Evolutionary conservation across 2,329 filamentous ascomycete species (phyloP), one percentile per base, ranked within the genome.

Genomic region (Laburnicola sp.): DNA sequence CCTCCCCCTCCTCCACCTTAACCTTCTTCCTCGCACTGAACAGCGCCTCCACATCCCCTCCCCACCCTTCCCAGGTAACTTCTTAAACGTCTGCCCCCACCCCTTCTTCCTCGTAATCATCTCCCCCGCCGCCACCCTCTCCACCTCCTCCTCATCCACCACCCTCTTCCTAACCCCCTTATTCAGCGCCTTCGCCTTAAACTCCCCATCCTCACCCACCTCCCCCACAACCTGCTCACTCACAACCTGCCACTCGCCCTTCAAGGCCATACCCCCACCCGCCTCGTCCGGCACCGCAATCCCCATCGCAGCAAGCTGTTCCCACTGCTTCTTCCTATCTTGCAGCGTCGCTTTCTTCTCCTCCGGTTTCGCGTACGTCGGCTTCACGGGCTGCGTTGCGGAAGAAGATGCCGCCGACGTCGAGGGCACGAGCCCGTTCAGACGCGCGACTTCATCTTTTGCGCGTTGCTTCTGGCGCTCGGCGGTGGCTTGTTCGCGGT

Each of bases 281-380:
- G 90, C 85, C 58, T 88, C 86, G 38, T 89, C 86, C 0, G 94
- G 94, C 47, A 97, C 83, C 40, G 85, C 84, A 42, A 99, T 85
- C 0, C 94, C 94, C 80, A 99, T 82, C 31, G 88, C 89, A 3
- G 88, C 91, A 8, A 99, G 79, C 73, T 97, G 91, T 57, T 91
- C 86, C 65, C 95, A 83, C 74, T 99, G 94, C 48, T 81, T 82
- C 73, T 93, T 93, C 49, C 90, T 78, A 58, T 95, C 87, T 6
- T 85, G 82, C 21, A 85, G 75, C 1, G 81, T 81, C 2, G 79
- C 78, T 35, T 78, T 75, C 47, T 74, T 77, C 32, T 67, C 64
- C 16, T 66, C 59, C 55, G 71, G 59, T 10, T 73, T 68, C 22
- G 76, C 56, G 21, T 56, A 60, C 9, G 65, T 65, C 9, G 64